A percentile compares a stretch with the other conserved stretches of the same genome.
Conservation (phyloP, 805 yeast genomes). For the Cyberlindnera xylosilytica region DNA sequence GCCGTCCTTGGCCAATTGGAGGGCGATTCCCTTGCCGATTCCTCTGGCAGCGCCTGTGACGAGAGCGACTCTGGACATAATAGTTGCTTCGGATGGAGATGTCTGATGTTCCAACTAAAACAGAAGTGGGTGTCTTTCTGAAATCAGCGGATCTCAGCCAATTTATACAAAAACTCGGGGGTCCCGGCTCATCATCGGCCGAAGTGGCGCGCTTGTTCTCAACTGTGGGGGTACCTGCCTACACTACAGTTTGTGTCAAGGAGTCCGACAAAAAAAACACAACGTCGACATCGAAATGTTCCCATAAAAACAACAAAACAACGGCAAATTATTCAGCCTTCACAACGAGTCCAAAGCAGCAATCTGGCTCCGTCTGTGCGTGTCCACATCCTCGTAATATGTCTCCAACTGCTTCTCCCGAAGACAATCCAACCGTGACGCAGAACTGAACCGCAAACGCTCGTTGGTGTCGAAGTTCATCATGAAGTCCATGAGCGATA, state of each 20-base stretch:
- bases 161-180: too few relatives aligned
- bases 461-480: constrained; percentile 10
- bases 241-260: too few relatives aligned
- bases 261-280: too few relatives aligned
- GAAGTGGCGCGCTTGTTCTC: too few relatives aligned
- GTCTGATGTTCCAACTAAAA: too few relatives aligned
- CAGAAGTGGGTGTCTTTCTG: too few relatives aligned
- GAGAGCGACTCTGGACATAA: constrained; percentile 44
- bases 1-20: constrained; percentile 75
- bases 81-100: not conserved
- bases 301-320: too few relatives aligned
- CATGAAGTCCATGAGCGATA: constrained; percentile 12
- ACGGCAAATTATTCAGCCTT: too few relatives aligned
- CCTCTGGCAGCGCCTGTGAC: constrained; percentile 91
- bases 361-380: not conserved
- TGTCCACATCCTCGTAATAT: constrained; percentile 8
- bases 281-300: too few relatives aligned
- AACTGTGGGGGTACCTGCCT: too few relatives aligned
- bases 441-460: constrained; percentile 6
- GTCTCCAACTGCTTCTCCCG: constrained; percentile 12
- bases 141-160: too few relatives aligned
- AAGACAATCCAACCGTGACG: constrained; percentile 2
- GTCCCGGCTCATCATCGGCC: too few relatives aligned
- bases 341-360: constrained; percentile 4
- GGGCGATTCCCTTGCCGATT: constrained; percentile 77